phyloP scores from a whole-genome alignment of 176 grass and related monocot genomes.

The Triticum urartu region DNA sequence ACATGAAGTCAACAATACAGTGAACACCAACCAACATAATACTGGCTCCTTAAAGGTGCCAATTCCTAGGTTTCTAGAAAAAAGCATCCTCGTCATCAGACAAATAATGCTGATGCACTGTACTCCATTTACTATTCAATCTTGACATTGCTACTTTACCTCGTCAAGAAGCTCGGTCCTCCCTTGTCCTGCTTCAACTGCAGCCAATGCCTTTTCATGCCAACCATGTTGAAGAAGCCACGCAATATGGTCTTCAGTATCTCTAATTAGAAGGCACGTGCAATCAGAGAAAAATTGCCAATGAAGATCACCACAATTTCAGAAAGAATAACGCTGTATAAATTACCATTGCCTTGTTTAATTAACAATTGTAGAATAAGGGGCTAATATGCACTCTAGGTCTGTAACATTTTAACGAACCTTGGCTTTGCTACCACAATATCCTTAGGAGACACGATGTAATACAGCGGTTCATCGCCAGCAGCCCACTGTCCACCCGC shows the following conservation, averaged over 20 bases:
- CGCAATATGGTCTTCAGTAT: constrained; percentile 98
- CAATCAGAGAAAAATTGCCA: not conserved
- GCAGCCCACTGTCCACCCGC: constrained; percentile 97
- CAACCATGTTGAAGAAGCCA: constrained; percentile 99
- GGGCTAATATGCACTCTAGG: constrained; percentile 8
- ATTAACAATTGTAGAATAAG: constrained; percentile 6
- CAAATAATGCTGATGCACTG: constrained; percentile 8
- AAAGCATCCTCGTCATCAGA: constrained; percentile 26
- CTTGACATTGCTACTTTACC: constrained; percentile 46
- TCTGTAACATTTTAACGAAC: constrained; percentile 49
- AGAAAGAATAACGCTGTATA: not conserved
- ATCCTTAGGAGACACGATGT: constrained; percentile 98
- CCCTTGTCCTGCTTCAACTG: constrained; percentile 85
- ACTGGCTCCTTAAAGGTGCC: not conserved
- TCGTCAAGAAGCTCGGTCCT: constrained; percentile 89
- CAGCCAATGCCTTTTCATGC: constrained; percentile 98
- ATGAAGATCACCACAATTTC: not conserved
- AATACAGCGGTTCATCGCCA: constrained; percentile 97
- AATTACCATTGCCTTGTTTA: constrained; percentile 4
- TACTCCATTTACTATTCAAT: constrained; percentile 29
- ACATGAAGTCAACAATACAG: not conserved
- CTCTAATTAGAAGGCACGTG: constrained; percentile 58
- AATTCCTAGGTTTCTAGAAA: not conserved
- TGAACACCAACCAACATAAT: not conserved
- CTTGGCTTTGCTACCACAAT: constrained; percentile 95